Evolutionary conservation across 2,329 filamentous ascomycete species (phyloP), one percentile per base, ranked within the genome.

Genomic region (Epichloe brachyelytri): DNA sequence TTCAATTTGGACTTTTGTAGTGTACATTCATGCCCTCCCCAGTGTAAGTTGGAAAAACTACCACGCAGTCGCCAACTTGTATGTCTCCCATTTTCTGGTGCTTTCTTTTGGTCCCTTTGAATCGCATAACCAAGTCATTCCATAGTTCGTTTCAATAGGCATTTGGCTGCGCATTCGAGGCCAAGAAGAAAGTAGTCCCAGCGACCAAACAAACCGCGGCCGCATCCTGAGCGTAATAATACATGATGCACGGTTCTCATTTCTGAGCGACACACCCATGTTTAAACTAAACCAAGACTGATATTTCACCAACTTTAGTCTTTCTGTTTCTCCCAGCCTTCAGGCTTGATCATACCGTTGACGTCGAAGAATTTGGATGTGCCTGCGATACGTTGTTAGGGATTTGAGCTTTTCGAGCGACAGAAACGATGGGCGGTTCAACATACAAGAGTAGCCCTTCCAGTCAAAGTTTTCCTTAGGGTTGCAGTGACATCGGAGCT

Each of bases 391-490:
- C 3, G 5, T 11, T 6, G 43, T 51, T 49, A 53, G 45, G n/a
- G 19, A 19, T 36, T 20, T 17, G 33, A 6, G 17, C 5, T 7
- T 14, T 53, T 36, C 49, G 52, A 20, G 36, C 33, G 33, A 7
- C 6, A 10, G 26, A 30, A 10, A 30, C 3, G 8, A 30, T 30
- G 4, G 12, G 26, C 11, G 26, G 4, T n/a, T 10, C 2, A 33
- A 54, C 87, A 75, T 80, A 94, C 90, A 97, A 66, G 88, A 95
- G 68, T 96, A 97, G 49, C 87, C 86, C 70, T 95, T 96, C 94
- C 94, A 98, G 71, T 98, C 93, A 75, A 98, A 98, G 74, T 98
- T 98, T 54, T 97, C 87, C 63, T 85, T 83, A 7, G 93, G 91
- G 64, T 98, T 89, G 72, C 93, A 98, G 69, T 90, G 85, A 69